Evolutionary conservation across 192 early-diverging fungal genomes (phyloP).

Genomic region (Haplosporangium gracile): DNA sequence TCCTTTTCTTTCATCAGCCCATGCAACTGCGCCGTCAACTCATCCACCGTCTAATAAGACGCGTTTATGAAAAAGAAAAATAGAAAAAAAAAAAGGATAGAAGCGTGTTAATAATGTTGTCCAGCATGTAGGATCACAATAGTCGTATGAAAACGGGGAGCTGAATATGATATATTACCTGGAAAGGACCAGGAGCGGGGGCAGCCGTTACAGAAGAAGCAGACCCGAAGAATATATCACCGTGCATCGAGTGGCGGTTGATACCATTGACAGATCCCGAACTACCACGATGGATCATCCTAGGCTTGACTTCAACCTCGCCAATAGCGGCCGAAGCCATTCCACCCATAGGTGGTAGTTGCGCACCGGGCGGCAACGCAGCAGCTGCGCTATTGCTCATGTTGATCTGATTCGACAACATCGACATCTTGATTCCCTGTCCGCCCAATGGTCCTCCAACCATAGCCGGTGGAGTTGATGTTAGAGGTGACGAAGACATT

Average conservation of each 20-base stretch:
- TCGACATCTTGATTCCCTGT: background rate
- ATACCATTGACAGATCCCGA: conserved; percentile 25
- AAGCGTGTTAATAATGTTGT: background rate
- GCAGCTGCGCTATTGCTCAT: conserved; percentile 8
- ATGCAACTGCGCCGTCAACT: conserved; percentile 60
- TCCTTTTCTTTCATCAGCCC: conserved; percentile 62
- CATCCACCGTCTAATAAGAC: conserved; percentile 34
- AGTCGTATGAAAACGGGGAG: background rate
- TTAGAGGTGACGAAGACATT: background rate
- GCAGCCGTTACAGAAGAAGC: background rate
- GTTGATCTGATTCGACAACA: conserved; percentile 24
- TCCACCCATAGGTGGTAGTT: conserved; percentile 4
- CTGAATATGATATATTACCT: conserved; percentile 11
- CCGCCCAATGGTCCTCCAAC: background rate
- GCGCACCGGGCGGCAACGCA: conserved; percentile 10
- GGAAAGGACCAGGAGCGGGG: conserved; percentile 8
- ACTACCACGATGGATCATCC: conserved; percentile 42
- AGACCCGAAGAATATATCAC: conserved; percentile 10
- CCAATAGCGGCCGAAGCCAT: background rate
- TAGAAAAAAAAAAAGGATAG: background rate
- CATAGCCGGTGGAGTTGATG: background rate
- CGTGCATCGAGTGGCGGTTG: conserved; percentile 39
- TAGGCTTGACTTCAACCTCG: conserved; percentile 31
- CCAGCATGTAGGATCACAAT: background rate
- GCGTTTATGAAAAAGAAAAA: background rate